Conservation (phyloP, 192 early-diverging fungal species). For the Backusella circina region DNA sequence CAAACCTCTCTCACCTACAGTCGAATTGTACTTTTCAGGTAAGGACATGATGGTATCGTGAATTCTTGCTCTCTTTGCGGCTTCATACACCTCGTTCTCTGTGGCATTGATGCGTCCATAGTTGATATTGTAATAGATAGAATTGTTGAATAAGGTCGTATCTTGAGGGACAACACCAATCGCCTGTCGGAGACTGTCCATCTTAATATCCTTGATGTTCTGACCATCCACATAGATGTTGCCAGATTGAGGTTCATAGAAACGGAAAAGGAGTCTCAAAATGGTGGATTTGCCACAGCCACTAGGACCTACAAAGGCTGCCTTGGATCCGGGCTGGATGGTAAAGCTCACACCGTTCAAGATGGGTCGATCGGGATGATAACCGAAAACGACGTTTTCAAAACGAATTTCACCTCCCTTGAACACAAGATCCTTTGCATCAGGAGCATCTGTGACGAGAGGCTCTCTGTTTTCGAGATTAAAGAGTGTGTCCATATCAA, state of each 20-base stretch:
- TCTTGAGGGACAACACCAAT: conserved; percentile 95
- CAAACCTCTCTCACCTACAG: conserved; percentile 68
- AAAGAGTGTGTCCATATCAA: conserved; percentile 99
- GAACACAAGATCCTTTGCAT: conserved; percentile 48
- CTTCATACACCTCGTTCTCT: conserved; percentile 56
- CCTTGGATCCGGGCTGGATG: conserved; percentile 80
- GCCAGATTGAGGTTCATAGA: conserved; percentile 85
- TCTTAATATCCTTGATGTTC: conserved; percentile 70
- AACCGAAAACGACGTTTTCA: conserved; percentile 89
- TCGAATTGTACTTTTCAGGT: conserved; percentile 61
- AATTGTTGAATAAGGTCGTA: conserved; percentile 91
- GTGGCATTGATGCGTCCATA: conserved; percentile 78
- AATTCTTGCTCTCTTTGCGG: conserved; percentile 57
- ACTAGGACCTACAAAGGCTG: conserved; percentile 91
- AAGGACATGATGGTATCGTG: conserved; percentile 55
- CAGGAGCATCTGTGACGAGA: conserved; percentile 52
- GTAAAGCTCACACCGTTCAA: conserved; percentile 68
- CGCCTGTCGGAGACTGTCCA: conserved; percentile 70
- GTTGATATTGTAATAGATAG: conserved; percentile 87
- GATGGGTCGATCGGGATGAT: conserved; percentile 61
- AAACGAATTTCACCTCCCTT: conserved; percentile 82
- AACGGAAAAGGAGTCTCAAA: conserved; percentile 85
- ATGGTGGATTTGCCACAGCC: conserved; percentile 93
- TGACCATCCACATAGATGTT: conserved; percentile 84
- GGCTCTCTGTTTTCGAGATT: conserved; percentile 59